Evolutionary conservation across 2,329 filamentous ascomycete species (phyloP), one percentile per base, ranked within the genome.

Genomic region (Triangularia setosa): DNA sequence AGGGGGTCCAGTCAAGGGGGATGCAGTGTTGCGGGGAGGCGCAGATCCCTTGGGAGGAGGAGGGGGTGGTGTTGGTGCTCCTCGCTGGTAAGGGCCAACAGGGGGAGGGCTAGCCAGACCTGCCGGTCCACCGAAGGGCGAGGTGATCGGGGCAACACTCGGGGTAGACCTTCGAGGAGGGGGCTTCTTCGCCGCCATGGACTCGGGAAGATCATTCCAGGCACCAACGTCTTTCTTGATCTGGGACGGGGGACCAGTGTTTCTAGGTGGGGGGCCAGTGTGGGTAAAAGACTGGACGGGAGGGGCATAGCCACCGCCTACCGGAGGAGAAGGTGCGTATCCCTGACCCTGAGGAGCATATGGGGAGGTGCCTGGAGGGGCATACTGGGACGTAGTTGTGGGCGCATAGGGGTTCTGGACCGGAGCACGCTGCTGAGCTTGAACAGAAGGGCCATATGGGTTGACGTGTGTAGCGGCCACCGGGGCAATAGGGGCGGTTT

Each of bases 121-220:
- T 25, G 79, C 74, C 66, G 79, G 83, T 73, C 91, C 87, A 70
- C 85, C 86, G 80, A 95, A 96, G 8, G 92, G 91, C 18, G 90
- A 87, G n/a, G 83, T 86, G 59, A 93, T 87, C 2, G 90, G 81
- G 60, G 87, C 85, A 21, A 87, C 80, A 62, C 83, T 87, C 2
- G 93, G 92, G 0, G 94, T 97, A 55, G 83, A 83, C 73, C 89
- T 87, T 69, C 93, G 87, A 23, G 89, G 84, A 14, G 86, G 84
- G n/a, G 90, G 83, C 79, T 94, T 92, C 55, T 86, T 83, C 55
- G 98, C 90, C 72, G 97, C 85, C 40, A 48, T 48, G n/a, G 40
- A 48, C 40, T 48, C 40, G 1, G 95, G 95, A 60, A 96, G 90
- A 76, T 99, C 95, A 71, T 99, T 99, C 95, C 95, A 99, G 71